Base-by-base conservation (phyloP, 164 flowering plant species). In the Vitis riparia region DNA sequence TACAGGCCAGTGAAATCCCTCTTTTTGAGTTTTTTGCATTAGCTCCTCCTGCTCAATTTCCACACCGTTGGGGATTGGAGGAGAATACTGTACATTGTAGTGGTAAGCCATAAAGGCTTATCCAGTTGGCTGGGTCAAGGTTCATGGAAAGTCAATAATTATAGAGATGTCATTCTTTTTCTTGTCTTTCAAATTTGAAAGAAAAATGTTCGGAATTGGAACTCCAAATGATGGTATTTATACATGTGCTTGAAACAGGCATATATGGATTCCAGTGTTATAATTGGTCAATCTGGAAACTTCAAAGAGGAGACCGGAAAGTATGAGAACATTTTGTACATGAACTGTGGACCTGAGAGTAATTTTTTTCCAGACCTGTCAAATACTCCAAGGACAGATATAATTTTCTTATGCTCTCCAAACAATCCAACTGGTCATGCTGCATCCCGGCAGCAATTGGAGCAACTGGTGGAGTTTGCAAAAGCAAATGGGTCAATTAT, bases 371-470 rank as follows among this genome's bases (percentile, higher is more conserved):
- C 91, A 3, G 79, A 90, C 51, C 72, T 90, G 27, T 82, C 83
- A 7, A 68, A 74, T 10, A 67, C 75, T 63, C 19, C 85, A 44
- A 76, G 82, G 63, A 85, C 94, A 8, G 83, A 87, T 71, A 68
- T 88, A 9, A 88, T 90, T 60, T 90, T 90, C 80, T 90, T 90
- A 73, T 87, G 91, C 76, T 88, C 90, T 58, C 92, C 94, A 27
- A 86, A 88, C 76, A 90, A 90, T 74, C 94, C 91, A 62, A 88
- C 94, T 51, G 92, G 94, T 49, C 71, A 78, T 70, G 86, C 91
- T 37, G 85, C 91, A 62, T 78, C 90, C 30, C 68, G 86, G 62
- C 71, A 84, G 59, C 94, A 90, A 68, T 66, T 90, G 71, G 71
- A 80, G 67, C 77, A 83, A 50, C 84, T 90, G 27, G 92, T 90